A percentile compares a stretch with the other conserved stretches of the same genome.
phyloP scores from a whole-genome alignment of 805 yeast genomes.

The Starmerella stigmatis region DNA sequence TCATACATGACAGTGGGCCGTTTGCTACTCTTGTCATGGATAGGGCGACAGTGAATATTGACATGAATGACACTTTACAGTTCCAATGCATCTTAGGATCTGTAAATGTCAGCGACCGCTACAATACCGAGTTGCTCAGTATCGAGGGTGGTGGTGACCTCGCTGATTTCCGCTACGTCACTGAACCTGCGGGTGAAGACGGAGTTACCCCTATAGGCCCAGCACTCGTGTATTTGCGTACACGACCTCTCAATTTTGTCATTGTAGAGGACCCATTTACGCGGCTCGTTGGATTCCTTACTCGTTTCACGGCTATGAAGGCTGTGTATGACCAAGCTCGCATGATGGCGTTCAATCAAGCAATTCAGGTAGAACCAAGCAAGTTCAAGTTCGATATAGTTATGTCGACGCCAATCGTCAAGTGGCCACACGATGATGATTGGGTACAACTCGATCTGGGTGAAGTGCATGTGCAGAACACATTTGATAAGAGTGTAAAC shows the following conservation, averaged over 20 bases:
- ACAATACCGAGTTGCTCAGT: conserved; percentile 39
- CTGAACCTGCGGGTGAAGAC: conserved; percentile 39
- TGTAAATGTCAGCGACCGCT: conserved; percentile 58
- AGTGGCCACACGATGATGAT: conserved; percentile 59
- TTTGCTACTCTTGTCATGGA: conserved; percentile 70
- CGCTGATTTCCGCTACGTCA: conserved; percentile 76
- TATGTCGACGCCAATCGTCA: conserved; percentile 70
- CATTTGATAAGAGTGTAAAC: conserved; percentile 39
- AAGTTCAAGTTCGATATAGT: conserved; percentile 61
- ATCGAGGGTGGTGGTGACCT: conserved; percentile 77
- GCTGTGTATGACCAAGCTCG: conserved; percentile 81
- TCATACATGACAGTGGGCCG: conserved; percentile 75
- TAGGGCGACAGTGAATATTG: conserved; percentile 56
- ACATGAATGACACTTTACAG: conserved; percentile 56
- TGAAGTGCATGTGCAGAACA: conserved; percentile 62
- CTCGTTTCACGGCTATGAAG: conserved; percentile 75
- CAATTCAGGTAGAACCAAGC: conserved; percentile 48
- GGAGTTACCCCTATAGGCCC: conserved; percentile 35
- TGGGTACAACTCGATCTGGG: conserved; percentile 66
- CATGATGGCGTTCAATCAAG: conserved; percentile 77
- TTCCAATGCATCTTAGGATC: conserved; percentile 67
- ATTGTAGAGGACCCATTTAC: conserved; percentile 57
- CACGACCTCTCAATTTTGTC: conserved; percentile 59
- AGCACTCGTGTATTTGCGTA: conserved; percentile 48
- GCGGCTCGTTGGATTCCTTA: conserved; percentile 53